Conservation (phyloP, 2,329 filamentous ascomycete species). For the Alternaria consortialis region DNA sequence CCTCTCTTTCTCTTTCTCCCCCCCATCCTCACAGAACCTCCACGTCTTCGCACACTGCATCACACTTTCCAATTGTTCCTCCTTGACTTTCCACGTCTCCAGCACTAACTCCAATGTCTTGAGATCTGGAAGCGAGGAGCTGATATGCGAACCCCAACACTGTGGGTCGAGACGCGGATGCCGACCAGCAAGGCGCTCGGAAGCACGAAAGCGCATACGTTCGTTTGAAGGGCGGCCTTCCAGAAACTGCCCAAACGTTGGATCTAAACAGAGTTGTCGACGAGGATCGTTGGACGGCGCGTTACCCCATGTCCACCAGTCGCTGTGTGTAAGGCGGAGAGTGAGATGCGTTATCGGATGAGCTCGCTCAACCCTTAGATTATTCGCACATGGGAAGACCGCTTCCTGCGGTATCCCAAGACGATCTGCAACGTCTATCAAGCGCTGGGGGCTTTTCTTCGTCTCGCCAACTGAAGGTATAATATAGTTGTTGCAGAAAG, state of each 20-base stretch:
- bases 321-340: slow-evolving; percentile 18
- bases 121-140: slow-evolving; percentile 25
- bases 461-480: neutral
- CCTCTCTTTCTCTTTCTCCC: neutral
- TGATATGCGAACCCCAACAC: slow-evolving; percentile 26
- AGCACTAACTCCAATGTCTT: slow-evolving; percentile 33
- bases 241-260: slow-evolving; percentile 16
- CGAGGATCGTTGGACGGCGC: neutral
- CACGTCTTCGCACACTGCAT: slow-evolving; percentile 42
- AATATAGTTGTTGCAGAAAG: neutral
- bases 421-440: neutral
- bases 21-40: slow-evolving; percentile 24
- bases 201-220: slow-evolving; percentile 31
- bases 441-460: neutral
- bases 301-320: slow-evolving; percentile 33
- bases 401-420: neutral
- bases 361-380: slow-evolving; percentile 18
- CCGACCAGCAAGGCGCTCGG: slow-evolving; percentile 24
- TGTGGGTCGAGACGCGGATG: slow-evolving; percentile 1
- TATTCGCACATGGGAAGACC: neutral
- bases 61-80: slow-evolving; percentile 34
- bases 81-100: slow-evolving; percentile 39
- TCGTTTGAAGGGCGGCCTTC: slow-evolving; percentile 9
- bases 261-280: slow-evolving; percentile 33
- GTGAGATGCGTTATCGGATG: slow-evolving; percentile 28